A percentile compares a stretch with the other conserved stretches of the same genome.
Conservation (phyloP, 805 yeast species). For the Kregervanrija delftensis region DNA sequence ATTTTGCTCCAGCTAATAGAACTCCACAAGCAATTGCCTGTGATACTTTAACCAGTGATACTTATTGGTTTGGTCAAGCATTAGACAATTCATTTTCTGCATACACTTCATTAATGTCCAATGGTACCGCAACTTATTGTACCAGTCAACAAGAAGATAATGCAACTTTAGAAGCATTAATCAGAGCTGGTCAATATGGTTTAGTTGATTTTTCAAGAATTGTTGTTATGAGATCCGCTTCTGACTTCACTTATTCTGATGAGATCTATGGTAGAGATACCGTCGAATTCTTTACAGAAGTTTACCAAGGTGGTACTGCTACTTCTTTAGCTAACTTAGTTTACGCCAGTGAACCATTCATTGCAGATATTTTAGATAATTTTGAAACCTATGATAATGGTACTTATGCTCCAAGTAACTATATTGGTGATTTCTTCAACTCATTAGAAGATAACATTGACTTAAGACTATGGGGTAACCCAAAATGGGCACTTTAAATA, state of each 20-base stretch:
- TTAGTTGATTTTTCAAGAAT: conserved; percentile 52
- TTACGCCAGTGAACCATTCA: conserved; percentile 46
- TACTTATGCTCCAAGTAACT: conserved; percentile 39
- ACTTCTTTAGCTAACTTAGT: conserved; percentile 48
- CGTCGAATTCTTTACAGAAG: conserved; percentile 42
- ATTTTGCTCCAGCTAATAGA: conserved; percentile 41
- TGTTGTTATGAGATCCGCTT: conserved; percentile 53
- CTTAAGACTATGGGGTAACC: conserved; percentile 15
- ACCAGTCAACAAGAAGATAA: conserved; percentile 63
- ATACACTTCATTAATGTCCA: conserved; percentile 45
- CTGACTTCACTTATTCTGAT: conserved; percentile 47
- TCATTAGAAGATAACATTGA: conserved; percentile 37
- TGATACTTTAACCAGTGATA: conserved; percentile 56
- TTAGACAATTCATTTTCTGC: conserved; percentile 44
- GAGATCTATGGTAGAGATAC: conserved; percentile 31
- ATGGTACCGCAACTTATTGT: conserved; percentile 54
- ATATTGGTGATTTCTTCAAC: conserved; percentile 55
- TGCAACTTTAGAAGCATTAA: conserved; percentile 55
- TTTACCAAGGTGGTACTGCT: conserved; percentile 43
- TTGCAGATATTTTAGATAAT: conserved; percentile 44
- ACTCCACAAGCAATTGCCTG: conserved; percentile 44
- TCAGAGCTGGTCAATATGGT: conserved; percentile 48
- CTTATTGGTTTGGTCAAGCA: conserved; percentile 48
- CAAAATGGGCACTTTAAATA: conserved; percentile 3
- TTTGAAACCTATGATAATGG: conserved; percentile 34